A percentile compares a stretch with the other conserved stretches of the same genome.
Evolutionary conservation across 768 basidiomycete species (phyloP).

Genomic region (Rhodotorula babjevae): DNA sequence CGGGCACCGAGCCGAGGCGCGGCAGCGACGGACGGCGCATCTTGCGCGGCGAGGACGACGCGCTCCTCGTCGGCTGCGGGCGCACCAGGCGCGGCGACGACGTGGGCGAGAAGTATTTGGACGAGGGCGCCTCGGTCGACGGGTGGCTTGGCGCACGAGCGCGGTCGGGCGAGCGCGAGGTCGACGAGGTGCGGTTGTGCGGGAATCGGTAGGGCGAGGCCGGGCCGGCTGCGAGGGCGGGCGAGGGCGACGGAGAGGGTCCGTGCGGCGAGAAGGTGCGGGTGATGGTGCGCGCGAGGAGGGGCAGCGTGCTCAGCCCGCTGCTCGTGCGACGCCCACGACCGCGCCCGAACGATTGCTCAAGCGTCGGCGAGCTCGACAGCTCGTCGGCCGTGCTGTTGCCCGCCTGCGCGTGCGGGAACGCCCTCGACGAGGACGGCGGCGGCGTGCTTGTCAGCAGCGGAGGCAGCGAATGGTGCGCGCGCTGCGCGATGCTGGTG

Average conservation of each 20-base stretch:
- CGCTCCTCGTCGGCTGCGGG: not conserved
- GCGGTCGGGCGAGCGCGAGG: not conserved
- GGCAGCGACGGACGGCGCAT: not conserved
- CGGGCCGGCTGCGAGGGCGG: not conserved
- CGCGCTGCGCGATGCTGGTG: not conserved
- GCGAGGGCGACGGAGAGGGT: not conserved
- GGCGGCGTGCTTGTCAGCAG: not conserved
- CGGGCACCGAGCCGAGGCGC: not conserved
- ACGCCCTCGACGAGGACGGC: too few species aligned
- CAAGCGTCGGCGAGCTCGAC: not conserved
- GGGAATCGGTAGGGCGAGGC: not conserved
- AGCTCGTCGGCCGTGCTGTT: not conserved
- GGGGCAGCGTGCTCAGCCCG: not conserved
- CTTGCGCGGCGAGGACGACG: not conserved
- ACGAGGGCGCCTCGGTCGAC: not conserved
- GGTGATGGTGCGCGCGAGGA: not conserved
- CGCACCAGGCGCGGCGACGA: not conserved
- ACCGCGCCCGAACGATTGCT: not conserved
- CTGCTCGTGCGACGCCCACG: not conserved
- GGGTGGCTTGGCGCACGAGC: not conserved
- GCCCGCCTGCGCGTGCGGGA: not conserved
- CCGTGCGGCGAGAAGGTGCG: too few species aligned
- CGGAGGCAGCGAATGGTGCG: conserved; percentile 5
- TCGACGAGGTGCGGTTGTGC: not conserved
- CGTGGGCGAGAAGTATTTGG: not conserved